A percentile compares a stretch with the other conserved stretches of the same genome.
These are phyloP conservation scores for Hypoxylon sp. DNA, from an alignment of 2,329 filamentous ascomycete species.

Conservation along the genomic window DNA sequence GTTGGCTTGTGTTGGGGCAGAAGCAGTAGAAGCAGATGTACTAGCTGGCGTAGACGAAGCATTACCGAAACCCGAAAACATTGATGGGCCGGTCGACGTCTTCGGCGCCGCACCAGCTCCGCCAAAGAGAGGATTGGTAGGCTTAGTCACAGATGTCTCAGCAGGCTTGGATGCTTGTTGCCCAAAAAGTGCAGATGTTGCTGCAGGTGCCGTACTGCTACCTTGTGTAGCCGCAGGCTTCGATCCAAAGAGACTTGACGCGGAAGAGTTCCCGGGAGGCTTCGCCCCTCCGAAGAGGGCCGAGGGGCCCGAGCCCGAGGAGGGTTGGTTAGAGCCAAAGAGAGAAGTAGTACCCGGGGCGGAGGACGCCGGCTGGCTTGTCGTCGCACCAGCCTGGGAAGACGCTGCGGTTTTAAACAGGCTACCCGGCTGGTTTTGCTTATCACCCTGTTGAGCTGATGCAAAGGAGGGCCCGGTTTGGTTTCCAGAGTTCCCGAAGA, in stretches of 20 bases:
- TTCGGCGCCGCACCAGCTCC: constrained; percentile 33
- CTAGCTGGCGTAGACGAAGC: constrained; percentile 38
- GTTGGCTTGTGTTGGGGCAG: constrained; percentile 42
- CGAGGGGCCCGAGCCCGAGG: constrained; percentile 39
- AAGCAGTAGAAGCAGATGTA: constrained; percentile 38
- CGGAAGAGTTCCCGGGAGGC: constrained; percentile 47
- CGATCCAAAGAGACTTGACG: constrained; percentile 45
- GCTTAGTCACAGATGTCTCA: constrained; percentile 45
- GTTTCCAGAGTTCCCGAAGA: constrained; percentile 50
- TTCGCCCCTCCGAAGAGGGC: constrained; percentile 49
- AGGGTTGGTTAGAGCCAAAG: constrained; percentile 42
- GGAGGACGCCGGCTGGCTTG: constrained; percentile 53
- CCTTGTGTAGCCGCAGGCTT: constrained; percentile 46
- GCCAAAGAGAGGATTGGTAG: constrained; percentile 46
- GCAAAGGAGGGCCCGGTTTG: constrained; percentile 58
- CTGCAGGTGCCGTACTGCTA: constrained; percentile 32
- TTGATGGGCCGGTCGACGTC: constrained; percentile 45
- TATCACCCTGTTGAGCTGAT: constrained; percentile 56
- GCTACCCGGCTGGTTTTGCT: constrained; percentile 39
- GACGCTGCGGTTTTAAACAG: constrained; percentile 43
- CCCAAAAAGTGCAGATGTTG: constrained; percentile 41
- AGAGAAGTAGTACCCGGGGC: constrained; percentile 45
- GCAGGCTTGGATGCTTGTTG: constrained; percentile 48
- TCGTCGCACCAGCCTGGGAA: constrained; percentile 46
- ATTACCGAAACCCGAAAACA: constrained; percentile 41